Evolutionary conservation across 2,329 filamentous ascomycete species (phyloP).

Genomic region (Nigrograna mackinnonii): DNA sequence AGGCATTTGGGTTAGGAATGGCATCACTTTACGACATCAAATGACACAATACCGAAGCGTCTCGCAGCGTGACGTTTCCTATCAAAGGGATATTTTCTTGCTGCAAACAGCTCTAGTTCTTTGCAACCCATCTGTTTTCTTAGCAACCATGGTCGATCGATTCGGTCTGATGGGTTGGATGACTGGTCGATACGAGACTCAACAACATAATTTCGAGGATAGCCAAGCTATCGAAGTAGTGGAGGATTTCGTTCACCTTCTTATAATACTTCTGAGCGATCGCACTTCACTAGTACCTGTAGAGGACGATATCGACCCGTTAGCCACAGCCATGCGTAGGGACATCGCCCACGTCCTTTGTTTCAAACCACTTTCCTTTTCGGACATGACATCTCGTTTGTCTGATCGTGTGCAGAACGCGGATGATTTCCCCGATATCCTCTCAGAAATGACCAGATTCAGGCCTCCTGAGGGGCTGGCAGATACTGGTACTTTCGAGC

Average conservation of each 20-base stretch:
- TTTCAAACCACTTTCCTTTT: conserved; percentile 95
- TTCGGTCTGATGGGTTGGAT: conserved; percentile 90
- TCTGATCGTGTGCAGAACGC: conserved; percentile 89
- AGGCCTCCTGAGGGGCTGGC: conserved; percentile 88
- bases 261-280: conserved; percentile 90
- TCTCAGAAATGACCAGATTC: conserved; percentile 87
- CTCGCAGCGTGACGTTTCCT: conserved; percentile 85
- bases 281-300: conserved; percentile 75
- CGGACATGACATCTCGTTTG: conserved; percentile 82
- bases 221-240: conserved; percentile 87
- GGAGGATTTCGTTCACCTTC: conserved; percentile 92
- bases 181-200: conserved; percentile 72
- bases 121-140: conserved; percentile 78
- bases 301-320: conserved; percentile 67
- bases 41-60: conserved; percentile 92
- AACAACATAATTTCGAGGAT: conserved; percentile 76
- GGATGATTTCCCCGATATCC: conserved; percentile 81
- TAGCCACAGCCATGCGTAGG: conserved; percentile 74
- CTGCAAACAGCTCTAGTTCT: conserved; percentile 88
- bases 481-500: conserved; percentile 91
- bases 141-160: conserved; percentile 88
- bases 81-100: conserved; percentile 93
- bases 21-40: conserved; percentile 92
- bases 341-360: conserved; percentile 94
- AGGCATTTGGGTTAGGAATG: conserved; percentile 98